phyloP scores from a whole-genome alignment of 805 yeast species.

The Millerozyma acaciae region DNA sequence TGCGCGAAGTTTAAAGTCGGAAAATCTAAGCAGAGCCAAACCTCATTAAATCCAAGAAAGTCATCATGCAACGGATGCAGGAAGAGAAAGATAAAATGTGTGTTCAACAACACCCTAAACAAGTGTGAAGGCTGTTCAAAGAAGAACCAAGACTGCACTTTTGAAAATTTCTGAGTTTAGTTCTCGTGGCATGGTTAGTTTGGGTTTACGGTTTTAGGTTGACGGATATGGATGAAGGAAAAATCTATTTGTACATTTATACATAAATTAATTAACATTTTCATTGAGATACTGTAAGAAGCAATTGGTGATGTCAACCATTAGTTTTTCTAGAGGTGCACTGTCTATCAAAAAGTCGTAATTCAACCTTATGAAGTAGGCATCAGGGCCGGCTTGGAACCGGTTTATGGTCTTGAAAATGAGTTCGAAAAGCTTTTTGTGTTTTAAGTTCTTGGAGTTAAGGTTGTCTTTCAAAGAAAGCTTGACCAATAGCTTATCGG shows the following conservation, averaged over 20 bases:
- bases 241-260: background rate
- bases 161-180: too few species aligned
- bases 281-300: conserved; percentile 12
- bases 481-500: conserved; percentile 17
- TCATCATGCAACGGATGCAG: conserved; percentile 39
- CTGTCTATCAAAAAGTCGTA: conserved; percentile 34
- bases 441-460: conserved; percentile 33
- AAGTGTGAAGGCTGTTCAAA: conserved; percentile 41
- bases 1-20: conserved; percentile 1
- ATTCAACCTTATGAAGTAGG: conserved; percentile 28
- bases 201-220: conserved; percentile 1
- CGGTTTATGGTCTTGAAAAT: conserved; percentile 25
- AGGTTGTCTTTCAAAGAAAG: conserved; percentile 36
- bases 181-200: too few species aligned
- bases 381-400: conserved; percentile 11
- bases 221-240: background rate
- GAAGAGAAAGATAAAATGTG: conserved; percentile 42
- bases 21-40: conserved; percentile 2
- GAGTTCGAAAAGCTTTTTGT: conserved; percentile 35
- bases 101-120: conserved; percentile 22
- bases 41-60: conserved; percentile 21
- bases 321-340: conserved; percentile 22
- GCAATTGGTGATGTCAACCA: conserved; percentile 28
- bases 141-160: conserved; percentile 33
- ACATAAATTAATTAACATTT: background rate